These are phyloP conservation scores for Leptodontidium sp. DNA, from an alignment of 2,329 filamentous ascomycete species.

Conservation along the genomic window DNA sequence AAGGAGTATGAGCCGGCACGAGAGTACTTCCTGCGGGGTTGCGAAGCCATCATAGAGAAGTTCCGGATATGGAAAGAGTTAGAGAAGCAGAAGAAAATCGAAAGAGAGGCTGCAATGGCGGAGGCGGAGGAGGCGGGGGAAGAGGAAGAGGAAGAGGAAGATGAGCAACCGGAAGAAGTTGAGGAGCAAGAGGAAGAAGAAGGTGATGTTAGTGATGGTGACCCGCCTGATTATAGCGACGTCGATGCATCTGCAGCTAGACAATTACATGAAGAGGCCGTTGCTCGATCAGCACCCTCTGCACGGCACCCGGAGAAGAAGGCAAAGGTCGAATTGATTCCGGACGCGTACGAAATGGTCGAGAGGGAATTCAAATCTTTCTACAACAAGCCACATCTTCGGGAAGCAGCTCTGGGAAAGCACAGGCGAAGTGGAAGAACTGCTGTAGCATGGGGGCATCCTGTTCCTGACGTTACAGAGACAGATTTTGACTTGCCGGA, in stretches of 20 bases:
- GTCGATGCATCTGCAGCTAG: conserved; percentile 75
- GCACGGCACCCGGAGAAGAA: conserved; percentile 44
- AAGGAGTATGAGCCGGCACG: conserved; percentile 88
- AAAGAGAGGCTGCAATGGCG: conserved; percentile 72
- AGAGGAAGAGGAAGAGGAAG: conserved; percentile 69
- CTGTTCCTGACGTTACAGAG: conserved; percentile 76
- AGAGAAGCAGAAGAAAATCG: conserved; percentile 82
- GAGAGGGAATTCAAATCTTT: conserved; percentile 83
- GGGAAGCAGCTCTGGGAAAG: conserved; percentile 80
- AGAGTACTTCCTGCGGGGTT: conserved; percentile 83
- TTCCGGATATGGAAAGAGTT: conserved; percentile 89
- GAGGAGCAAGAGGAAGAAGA: conserved; percentile 52
- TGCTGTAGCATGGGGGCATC: conserved; percentile 81
- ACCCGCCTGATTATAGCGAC: conserved; percentile 72
- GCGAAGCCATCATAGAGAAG: conserved; percentile 83
- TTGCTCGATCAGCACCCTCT: conserved; percentile 43
- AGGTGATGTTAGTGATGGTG: conserved; percentile 52
- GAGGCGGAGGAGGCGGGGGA: conserved; percentile 36
- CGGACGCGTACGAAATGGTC: conserved; percentile 41
- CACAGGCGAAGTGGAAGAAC: conserved; percentile 74
- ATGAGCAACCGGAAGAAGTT: conserved; percentile 57
- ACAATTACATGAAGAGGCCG: conserved; percentile 67
- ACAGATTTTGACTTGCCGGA: conserved; percentile 78
- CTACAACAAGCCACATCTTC: conserved; percentile 74
- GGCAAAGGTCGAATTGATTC: conserved; percentile 44